Evolutionary conservation across 2,329 filamentous ascomycete species (phyloP).

Genomic region (Sporothrix variecibatus): DNA sequence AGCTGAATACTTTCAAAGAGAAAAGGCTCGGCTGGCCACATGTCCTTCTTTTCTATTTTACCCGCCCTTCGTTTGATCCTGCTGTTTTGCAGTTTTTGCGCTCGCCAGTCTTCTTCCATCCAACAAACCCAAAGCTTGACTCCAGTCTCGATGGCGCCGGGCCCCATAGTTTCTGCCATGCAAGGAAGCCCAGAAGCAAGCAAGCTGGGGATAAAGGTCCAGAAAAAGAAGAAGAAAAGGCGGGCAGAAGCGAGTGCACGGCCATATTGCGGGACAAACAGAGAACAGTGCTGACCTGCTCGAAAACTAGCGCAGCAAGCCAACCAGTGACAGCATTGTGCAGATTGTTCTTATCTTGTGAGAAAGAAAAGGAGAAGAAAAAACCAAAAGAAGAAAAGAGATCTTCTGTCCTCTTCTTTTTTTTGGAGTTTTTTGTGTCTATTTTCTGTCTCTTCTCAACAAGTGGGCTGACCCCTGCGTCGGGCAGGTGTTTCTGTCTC

Average conservation of each 20-base stretch:
- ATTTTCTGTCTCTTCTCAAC: not conserved
- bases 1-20: not conserved
- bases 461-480: not conserved
- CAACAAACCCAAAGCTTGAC: not conserved
- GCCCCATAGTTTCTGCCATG: not conserved
- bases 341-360: not conserved
- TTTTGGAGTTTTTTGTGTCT: not conserved
- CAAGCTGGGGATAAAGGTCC: not conserved
- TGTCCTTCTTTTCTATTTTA: not conserved
- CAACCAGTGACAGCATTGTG: not conserved
- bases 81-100: not conserved
- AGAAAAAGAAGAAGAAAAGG: not conserved
- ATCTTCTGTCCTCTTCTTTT: not conserved
- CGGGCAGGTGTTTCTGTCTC: not conserved
- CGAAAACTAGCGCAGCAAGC: conserved; percentile 6
- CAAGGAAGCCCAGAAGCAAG: not conserved
- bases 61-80: not conserved
- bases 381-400: too few species aligned
- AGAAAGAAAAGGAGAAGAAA: not conserved
- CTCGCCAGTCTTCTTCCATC: not conserved
- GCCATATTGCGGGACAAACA: not conserved
- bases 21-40: not conserved
- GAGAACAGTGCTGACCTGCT: conserved; percentile 6
- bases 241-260: conserved; percentile 2
- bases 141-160: not conserved